These are phyloP conservation scores for Eucalyptus fibrosa DNA, from an alignment of 345 rosid species.

Conservation along the genomic window DNA sequence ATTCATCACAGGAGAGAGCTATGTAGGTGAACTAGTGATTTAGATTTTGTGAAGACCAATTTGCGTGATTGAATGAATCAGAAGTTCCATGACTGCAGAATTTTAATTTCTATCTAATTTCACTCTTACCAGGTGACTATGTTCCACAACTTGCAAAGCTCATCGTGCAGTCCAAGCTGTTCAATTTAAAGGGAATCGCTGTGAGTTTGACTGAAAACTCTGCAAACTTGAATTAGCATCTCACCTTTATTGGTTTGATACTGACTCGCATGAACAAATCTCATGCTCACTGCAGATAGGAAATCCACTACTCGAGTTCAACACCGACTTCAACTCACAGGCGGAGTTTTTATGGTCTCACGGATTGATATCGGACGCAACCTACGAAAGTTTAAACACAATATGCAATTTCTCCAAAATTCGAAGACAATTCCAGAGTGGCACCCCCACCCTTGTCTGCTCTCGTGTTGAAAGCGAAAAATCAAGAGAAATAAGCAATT, in stretches of 20 bases:
- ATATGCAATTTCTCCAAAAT: constrained; percentile 20
- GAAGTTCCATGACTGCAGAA: background rate
- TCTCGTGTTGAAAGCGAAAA: background rate
- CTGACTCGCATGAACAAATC: background rate
- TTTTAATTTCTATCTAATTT: background rate
- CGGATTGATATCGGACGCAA: constrained; percentile 36
- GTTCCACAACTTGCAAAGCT: constrained; percentile 41
- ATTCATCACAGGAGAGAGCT: constrained; percentile 35
- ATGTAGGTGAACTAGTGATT: background rate
- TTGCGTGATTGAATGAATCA: background rate
- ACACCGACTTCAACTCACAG: constrained; percentile 15
- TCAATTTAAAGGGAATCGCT: constrained; percentile 32
- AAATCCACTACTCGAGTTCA: constrained; percentile 33
- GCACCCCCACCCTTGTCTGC: constrained; percentile 4
- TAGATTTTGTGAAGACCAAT: background rate
- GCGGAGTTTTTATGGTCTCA: constrained; percentile 37
- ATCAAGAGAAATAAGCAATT: background rate
- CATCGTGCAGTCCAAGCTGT: constrained; percentile 9
- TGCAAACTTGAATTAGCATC: background rate
- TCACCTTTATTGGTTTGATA: too few species aligned
- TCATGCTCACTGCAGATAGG: constrained; percentile 18
- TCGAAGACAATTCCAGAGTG: background rate
- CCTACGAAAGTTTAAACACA: constrained; percentile 3
- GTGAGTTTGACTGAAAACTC: constrained; percentile 2
- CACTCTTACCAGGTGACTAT: constrained; percentile 22